These are phyloP conservation scores for Butyriboletus regius DNA, from an alignment of 1,284 basidiomycete species.

Conservation along the genomic window DNA sequence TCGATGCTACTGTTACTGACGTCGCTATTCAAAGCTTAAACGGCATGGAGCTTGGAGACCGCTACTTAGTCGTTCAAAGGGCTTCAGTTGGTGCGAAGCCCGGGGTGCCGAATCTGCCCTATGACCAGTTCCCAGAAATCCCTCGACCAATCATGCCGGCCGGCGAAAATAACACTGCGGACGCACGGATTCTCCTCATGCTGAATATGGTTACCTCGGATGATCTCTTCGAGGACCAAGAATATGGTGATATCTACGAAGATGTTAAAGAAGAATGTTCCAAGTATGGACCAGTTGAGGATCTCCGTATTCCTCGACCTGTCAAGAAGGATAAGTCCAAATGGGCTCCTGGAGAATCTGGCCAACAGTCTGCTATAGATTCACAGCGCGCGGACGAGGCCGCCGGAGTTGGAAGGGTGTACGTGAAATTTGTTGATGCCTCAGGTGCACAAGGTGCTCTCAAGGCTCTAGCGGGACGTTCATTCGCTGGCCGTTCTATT, in stretches of 20 bases:
- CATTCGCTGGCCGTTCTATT: constrained; percentile 87
- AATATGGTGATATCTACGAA: constrained; percentile 90
- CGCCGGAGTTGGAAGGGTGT: constrained; percentile 86
- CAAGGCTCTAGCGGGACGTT: constrained; percentile 79
- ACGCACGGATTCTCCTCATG: constrained; percentile 86
- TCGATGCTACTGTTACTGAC: constrained; percentile 82
- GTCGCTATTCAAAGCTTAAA: constrained; percentile 93
- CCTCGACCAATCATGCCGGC: constrained; percentile 79
- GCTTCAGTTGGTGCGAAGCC: constrained; percentile 86
- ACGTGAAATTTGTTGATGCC: constrained; percentile 72
- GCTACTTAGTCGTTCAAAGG: constrained; percentile 92
- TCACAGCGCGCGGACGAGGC: constrained; percentile 72
- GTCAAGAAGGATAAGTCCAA: constrained; percentile 76
- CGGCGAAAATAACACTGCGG: constrained; percentile 50
- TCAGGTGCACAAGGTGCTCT: constrained; percentile 64
- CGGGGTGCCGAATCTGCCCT: constrained; percentile 57
- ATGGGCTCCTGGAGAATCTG: constrained; percentile 62
- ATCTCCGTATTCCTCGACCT: constrained; percentile 83
- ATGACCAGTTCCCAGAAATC: constrained; percentile 68
- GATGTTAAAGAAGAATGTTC: constrained; percentile 91
- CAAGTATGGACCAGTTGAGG: constrained; percentile 76
- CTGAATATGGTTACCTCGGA: constrained; percentile 98
- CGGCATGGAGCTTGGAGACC: constrained; percentile 95
- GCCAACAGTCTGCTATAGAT: constrained; percentile 57
- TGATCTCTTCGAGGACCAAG: constrained; percentile 83